Percentiles rank a stretch among this genome's conserved stretches.
Conservation (phyloP, 2,329 filamentous ascomycete genomes). For the Exophiala spinifera region DNA sequence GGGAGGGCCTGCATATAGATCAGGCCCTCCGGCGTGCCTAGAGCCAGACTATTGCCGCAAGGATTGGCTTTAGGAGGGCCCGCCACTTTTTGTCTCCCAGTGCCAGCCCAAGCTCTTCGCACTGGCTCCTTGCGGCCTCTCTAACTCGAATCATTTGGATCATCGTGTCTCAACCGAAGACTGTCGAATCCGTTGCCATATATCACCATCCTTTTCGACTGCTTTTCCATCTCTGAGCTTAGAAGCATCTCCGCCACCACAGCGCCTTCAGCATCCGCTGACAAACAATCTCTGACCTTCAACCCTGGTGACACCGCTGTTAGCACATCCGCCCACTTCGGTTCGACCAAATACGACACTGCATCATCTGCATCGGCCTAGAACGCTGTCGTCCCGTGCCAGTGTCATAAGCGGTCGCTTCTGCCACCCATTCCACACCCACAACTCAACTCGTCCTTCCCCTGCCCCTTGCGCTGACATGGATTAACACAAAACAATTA, state of each 20-base stretch:
- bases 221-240: neutral
- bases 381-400: neutral
- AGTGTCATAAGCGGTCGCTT: conserved; percentile 1
- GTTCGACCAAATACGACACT: neutral
- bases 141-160: neutral
- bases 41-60: neutral
- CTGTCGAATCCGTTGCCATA: neutral
- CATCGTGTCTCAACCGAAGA: neutral
- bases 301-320: neutral
- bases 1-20: neutral
- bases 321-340: neutral
- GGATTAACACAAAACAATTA: neutral
- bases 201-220: neutral
- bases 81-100: neutral
- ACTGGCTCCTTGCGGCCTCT: neutral
- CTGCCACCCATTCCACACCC: neutral
- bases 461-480: conserved; percentile 1
- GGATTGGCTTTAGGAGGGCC: neutral
- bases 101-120: neutral
- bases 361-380: conserved; percentile 1
- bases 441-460: neutral
- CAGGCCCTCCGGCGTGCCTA: neutral
- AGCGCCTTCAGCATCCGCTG: neutral
- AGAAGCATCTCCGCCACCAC: neutral
- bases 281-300: neutral